Evolutionary conservation across 371 early-diverging fungal genomes (phyloP), one percentile per base, ranked within the genome.

Genomic region (Saksenaea vasiformis): DNA sequence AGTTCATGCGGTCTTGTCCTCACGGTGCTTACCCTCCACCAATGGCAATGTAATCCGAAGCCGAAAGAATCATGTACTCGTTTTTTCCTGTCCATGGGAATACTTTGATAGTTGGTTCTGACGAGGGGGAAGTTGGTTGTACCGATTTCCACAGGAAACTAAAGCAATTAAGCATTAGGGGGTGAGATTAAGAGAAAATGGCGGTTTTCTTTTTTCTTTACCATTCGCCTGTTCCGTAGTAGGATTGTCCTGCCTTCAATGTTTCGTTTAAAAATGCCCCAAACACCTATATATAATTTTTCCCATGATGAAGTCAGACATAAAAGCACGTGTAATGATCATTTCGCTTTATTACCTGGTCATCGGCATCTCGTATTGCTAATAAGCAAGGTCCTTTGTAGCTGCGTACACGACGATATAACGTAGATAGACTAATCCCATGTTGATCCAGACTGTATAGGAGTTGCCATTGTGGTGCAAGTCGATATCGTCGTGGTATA

Each of bases 181-280:
- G 14, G 10, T 37, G 35, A 31, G 54, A 11, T 7, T 10, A 8
- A 3, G 17, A 27, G 27, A 36, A 11, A 51, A 66, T 39, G 3
- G 14, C 5, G 19, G n/a, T 51, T 51, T 54, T 28, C 34, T 38
- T 38, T 24, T 38, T 27, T 41, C 19, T 56, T 72, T 87, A 94
- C 96, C 94, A 90, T 81, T 90, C 87, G 24, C 97, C 96, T 26
- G 91, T 94, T n/a, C 97, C 97, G 61, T 92, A 95, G 70, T 91
- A 95, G 22, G 89, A 87, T 5, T 86, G 64, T 11, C 80, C 73
- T 15, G 87, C 71, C 60, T 86, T 79, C 27, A 95, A 82, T 5
- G 89, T 67, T 56, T 97, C 95, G 47, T 82, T 91, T 19, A 91
- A 68, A 77, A 87, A 97, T 2, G 94, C 95, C 15, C 97, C 97